Evolutionary conservation across 176 grass and related monocot species (phyloP).

Genomic region (Otatea glauca): DNA sequence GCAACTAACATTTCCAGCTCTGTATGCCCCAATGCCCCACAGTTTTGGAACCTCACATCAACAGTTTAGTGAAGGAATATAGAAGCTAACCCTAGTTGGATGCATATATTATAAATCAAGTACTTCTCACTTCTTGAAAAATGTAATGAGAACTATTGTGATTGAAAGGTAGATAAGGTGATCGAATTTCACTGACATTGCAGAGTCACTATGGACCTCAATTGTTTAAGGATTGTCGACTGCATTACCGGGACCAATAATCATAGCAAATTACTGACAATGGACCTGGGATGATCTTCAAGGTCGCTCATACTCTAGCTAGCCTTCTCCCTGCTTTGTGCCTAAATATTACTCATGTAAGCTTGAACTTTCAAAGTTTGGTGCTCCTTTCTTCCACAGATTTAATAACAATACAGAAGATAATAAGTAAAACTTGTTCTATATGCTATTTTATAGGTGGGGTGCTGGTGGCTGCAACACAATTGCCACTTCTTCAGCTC

Average conservation of each 20-base stretch:
- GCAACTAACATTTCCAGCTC: not conserved
- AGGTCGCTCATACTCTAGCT: conserved; percentile 65
- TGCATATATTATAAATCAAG: not conserved
- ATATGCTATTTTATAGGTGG: conserved; percentile 58
- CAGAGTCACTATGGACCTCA: no score
- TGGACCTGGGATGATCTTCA: conserved; percentile 82
- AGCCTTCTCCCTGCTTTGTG: conserved; percentile 64
- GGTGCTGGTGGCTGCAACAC: conserved; percentile 65
- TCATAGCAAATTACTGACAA: conserved; percentile 88
- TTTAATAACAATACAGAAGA: no score
- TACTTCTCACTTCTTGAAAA: not conserved
- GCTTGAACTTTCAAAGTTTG: no score
- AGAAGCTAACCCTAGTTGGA: not conserved
- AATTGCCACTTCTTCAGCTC: conserved; percentile 81
- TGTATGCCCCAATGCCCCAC: not conserved
- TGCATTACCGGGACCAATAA: no score
- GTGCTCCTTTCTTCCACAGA: no score
- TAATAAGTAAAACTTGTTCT: no score
- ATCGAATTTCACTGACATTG: no score
- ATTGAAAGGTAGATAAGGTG: not conserved
- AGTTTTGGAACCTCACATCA: not conserved
- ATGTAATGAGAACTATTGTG: not conserved
- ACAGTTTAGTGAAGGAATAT: not conserved
- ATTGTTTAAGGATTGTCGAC: no score
- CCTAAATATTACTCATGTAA: no score